These are phyloP conservation scores for Trichosporon asahii DNA, from an alignment of 1,284 basidiomycete species.

Conservation along the genomic window DNA sequence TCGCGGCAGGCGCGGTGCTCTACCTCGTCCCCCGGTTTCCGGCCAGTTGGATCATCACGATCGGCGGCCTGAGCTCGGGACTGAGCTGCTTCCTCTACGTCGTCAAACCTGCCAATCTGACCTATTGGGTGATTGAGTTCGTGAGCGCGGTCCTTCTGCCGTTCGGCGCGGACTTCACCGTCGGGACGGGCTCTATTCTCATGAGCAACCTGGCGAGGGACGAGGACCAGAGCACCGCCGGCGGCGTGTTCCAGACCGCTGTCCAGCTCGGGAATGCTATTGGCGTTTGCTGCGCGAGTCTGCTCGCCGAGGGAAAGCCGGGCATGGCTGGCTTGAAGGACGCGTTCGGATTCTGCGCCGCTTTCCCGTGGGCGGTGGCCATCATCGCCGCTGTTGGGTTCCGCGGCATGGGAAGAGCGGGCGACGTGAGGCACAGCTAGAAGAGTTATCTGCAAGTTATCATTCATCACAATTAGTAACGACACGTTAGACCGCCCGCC, in stretches of 20 bases:
- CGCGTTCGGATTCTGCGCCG: constrained; percentile 32
- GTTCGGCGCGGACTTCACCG: constrained; percentile 38
- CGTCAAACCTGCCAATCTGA: constrained; percentile 25
- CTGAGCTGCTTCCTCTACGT: constrained; percentile 35
- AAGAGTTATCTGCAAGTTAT: neutral
- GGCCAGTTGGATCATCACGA: constrained; percentile 30
- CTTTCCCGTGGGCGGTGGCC: constrained; percentile 24
- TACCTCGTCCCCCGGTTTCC: constrained; percentile 30
- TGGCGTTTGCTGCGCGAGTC: constrained; percentile 30
- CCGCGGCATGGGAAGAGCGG: constrained; percentile 17
- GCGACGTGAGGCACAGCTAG: neutral
- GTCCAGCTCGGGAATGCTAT: constrained; percentile 31
- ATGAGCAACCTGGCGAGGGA: constrained; percentile 38
- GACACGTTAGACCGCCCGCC: neutral
- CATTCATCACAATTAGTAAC: neutral
- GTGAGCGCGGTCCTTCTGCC: constrained; percentile 33
- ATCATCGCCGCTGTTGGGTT: constrained; percentile 18
- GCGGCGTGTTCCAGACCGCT: constrained; percentile 37
- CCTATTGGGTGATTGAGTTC: constrained; percentile 41
- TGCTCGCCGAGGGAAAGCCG: constrained; percentile 22
- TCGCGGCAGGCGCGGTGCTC: constrained; percentile 29
- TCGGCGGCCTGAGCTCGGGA: constrained; percentile 29
- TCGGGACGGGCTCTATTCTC: constrained; percentile 36
- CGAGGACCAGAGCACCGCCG: constrained; percentile 37
- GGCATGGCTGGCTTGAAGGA: constrained; percentile 26